These are phyloP conservation scores for Galerina sulciceps DNA, from an alignment of 768 basidiomycete species.

Conservation along the genomic window DNA sequence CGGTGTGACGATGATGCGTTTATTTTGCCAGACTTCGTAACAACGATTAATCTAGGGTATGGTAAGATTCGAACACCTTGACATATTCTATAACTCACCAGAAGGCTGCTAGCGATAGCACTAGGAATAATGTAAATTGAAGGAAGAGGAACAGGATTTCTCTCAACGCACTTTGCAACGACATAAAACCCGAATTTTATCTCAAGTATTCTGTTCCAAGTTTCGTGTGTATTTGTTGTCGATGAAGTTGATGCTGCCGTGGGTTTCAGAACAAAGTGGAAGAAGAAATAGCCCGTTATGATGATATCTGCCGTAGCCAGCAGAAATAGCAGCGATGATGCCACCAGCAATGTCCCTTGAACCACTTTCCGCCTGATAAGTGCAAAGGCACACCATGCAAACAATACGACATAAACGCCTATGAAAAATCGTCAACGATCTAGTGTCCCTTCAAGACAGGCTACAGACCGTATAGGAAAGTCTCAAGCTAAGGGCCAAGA, in stretches of 20 bases:
- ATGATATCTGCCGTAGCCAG: conserved; percentile 26
- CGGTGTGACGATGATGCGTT: conserved; percentile 19
- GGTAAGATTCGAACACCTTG: neutral
- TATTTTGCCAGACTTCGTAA: conserved; percentile 20
- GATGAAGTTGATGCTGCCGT: neutral
- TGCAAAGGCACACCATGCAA: conserved; percentile 16
- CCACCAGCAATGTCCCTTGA: conserved; percentile 11
- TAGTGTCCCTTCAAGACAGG: neutral
- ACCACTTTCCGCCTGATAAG: conserved; percentile 12
- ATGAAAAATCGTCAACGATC: neutral
- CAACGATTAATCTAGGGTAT: conserved; percentile 19
- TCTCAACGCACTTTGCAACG: conserved; percentile 20
- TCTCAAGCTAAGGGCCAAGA: conserved; percentile 16
- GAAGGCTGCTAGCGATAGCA: conserved; percentile 21
- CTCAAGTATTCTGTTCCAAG: conserved; percentile 19
- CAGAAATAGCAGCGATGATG: conserved; percentile 17
- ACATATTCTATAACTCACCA: conserved; percentile 13
- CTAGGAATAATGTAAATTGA: conserved; percentile 2
- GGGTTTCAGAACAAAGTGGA: conserved; percentile 18
- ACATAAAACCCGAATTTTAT: conserved; percentile 25
- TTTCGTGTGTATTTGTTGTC: conserved; percentile 1
- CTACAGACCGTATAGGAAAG: conserved; percentile 24
- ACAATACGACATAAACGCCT: conserved; percentile 26
- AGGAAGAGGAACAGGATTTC: neutral
- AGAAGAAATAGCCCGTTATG: conserved; percentile 25